phyloP scores from a whole-genome alignment of 768 basidiomycete genomes.

The Hygrophorus pudorinus region DNA sequence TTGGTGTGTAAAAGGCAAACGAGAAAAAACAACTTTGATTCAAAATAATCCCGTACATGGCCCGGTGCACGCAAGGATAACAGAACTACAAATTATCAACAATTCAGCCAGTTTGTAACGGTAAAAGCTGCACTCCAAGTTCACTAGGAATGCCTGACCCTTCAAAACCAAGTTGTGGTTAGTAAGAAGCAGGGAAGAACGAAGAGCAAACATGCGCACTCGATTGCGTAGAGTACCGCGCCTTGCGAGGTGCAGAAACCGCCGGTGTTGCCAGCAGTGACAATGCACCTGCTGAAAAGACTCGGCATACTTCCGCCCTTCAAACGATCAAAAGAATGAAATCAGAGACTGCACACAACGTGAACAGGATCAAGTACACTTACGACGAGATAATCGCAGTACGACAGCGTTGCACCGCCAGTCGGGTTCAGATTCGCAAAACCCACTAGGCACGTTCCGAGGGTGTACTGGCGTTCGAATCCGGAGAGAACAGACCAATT shows the following conservation, averaged over 20 bases:
- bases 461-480: conserved; percentile 3
- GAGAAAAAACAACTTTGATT: no score
- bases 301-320: conserved; percentile 2
- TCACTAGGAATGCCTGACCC: neutral
- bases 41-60: no score
- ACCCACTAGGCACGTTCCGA: conserved; percentile 7
- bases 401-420: conserved; percentile 4
- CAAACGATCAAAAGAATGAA: neutral
- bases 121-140: neutral
- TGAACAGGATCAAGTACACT: neutral
- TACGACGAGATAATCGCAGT: conserved; percentile 7
- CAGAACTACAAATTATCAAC: no score
- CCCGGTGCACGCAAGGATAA: no score
- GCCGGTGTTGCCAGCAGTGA: neutral
- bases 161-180: neutral
- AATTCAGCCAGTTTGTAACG: neutral
- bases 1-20: no score
- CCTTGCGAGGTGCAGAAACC: conserved; percentile 1
- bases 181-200: neutral
- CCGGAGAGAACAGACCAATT: conserved; percentile 7
- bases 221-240: neutral
- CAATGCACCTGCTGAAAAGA: neutral
- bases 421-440: conserved; percentile 6
- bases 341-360: neutral
- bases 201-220: neutral